Conservation (phyloP, 2,329 filamentous ascomycete genomes). For the Cercospora zeina region DNA sequence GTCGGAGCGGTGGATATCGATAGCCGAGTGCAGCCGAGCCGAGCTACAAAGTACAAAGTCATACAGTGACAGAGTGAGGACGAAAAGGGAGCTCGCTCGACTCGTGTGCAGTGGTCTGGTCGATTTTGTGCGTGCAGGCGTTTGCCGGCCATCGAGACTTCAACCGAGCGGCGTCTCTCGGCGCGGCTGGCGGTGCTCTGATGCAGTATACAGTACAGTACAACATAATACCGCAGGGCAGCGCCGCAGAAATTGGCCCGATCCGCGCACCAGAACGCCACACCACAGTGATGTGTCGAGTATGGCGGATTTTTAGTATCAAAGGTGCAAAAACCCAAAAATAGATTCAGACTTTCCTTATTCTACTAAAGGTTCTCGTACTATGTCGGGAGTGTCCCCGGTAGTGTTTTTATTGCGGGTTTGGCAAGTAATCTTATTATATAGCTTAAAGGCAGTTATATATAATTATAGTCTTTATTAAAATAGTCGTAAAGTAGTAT, state of each 20-base stretch:
- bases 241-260: background rate
- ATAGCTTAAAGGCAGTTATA: no score
- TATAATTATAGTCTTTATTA: no score
- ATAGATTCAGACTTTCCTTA: no score
- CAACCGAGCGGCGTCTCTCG: background rate
- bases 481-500: no score
- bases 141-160: background rate
- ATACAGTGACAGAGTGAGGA: background rate
- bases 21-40: background rate
- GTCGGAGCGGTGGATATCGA: background rate
- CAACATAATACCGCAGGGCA: background rate
- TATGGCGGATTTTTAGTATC: no score
- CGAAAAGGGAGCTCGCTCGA: background rate
- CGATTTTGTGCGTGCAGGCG: background rate
- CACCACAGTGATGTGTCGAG: no score
- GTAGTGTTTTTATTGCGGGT: no score
- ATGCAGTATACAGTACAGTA: no score
- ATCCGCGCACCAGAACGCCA: background rate
- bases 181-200: background rate
- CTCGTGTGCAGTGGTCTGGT: background rate
- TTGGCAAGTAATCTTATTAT: no score
- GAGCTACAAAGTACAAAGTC: background rate
- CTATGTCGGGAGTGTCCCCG: no score
- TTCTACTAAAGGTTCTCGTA: no score
- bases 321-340: no score